phyloP scores from a whole-genome alignment of 2,329 filamentous ascomycete species.

The Cladosporium sp. region DNA sequence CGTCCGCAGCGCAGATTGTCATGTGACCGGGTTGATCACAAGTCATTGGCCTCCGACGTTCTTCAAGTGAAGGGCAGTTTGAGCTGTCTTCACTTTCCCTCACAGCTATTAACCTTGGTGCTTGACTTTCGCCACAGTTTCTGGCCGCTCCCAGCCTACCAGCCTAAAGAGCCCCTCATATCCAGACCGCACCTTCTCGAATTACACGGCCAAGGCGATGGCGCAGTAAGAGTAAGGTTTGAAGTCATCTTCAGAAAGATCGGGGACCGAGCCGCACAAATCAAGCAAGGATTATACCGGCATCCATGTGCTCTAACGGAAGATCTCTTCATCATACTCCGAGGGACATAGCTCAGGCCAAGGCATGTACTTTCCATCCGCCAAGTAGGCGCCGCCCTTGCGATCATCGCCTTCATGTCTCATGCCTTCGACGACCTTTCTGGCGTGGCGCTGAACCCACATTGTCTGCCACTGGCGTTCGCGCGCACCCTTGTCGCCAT shows the following conservation, averaged over 20 bases:
- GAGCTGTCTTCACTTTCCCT: neutral
- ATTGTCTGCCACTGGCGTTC: constrained; percentile 24
- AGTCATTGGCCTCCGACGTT: neutral
- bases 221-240: neutral
- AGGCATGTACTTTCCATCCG: constrained; percentile 16
- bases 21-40: constrained; percentile 2
- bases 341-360: constrained; percentile 28
- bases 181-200: neutral
- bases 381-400: constrained; percentile 15
- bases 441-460: constrained; percentile 27
- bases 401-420: constrained; percentile 5
- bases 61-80: neutral
- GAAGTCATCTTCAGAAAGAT: neutral
- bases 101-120: neutral
- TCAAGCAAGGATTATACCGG: neutral
- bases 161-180: no score
- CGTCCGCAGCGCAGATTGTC: neutral
- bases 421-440: constrained; percentile 22
- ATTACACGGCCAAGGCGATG: neutral
- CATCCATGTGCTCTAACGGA: constrained; percentile 7
- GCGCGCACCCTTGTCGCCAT: constrained; percentile 28
- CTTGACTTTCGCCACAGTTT: neutral
- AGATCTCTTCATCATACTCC: constrained; percentile 28
- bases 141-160: no score
- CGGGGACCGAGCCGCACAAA: neutral